Evolutionary conservation across 768 basidiomycete species (phyloP).

Genomic region (Leccinum obscurum): DNA sequence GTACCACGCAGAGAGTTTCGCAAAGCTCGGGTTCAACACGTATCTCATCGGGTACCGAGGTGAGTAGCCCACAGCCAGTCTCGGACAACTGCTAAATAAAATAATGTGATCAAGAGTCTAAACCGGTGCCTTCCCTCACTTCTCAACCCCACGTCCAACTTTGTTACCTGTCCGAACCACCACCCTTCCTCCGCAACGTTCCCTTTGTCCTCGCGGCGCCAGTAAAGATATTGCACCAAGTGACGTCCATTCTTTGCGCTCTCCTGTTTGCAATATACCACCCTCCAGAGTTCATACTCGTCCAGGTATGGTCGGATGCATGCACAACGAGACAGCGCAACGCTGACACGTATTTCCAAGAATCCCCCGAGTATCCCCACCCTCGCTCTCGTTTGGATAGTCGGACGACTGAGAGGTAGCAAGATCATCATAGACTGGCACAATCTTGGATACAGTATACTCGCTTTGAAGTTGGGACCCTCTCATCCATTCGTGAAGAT

Average conservation of each 20-base stretch:
- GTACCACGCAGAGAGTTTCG: conserved; percentile 96
- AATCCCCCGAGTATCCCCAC: conserved; percentile 98
- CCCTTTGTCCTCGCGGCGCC: conserved; percentile 79
- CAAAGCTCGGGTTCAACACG: conserved; percentile 73
- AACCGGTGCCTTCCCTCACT: conserved; percentile 71
- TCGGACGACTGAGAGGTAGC: conserved; percentile 63
- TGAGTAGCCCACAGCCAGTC: conserved; percentile 34
- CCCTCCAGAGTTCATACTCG: conserved; percentile 83
- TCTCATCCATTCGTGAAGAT: conserved; percentile 69
- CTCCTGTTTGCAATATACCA: conserved; percentile 59
- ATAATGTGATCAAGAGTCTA: conserved; percentile 54
- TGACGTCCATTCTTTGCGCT: conserved; percentile 57
- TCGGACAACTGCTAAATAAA: too few species aligned
- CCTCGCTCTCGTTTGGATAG: conserved; percentile 79
- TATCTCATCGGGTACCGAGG: conserved; percentile 86
- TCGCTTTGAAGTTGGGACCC: conserved; percentile 77
- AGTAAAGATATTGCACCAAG: conserved; percentile 75
- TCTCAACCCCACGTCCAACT: conserved; percentile 64
- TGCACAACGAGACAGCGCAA: background rate
- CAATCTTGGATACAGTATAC: conserved; percentile 92
- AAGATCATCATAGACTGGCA: conserved; percentile 99
- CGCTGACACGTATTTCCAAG: conserved; percentile 40
- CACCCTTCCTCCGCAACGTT: conserved; percentile 47
- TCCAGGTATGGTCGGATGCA: conserved; percentile 63
- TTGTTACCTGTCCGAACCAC: conserved; percentile 66